These are phyloP conservation scores for Ostreobium quekettii DNA, from an alignment of 139 green algal genomes.

Conservation along the genomic window DNA sequence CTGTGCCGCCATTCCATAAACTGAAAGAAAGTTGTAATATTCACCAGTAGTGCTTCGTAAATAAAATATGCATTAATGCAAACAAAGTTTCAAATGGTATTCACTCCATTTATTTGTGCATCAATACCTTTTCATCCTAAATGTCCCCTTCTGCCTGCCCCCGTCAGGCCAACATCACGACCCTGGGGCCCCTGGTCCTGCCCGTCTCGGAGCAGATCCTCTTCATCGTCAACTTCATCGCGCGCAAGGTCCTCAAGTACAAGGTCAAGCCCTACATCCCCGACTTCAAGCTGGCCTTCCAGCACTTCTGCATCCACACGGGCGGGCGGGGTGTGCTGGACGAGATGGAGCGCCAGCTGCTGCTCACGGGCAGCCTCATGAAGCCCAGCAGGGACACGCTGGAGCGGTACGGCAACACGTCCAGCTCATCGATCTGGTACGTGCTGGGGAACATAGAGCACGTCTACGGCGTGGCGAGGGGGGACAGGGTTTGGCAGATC, in stretches of 20 bases:
- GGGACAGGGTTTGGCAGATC: slow-evolving; percentile 47
- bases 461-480: not conserved
- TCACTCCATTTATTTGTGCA: too few relatives aligned
- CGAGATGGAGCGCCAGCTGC: slow-evolving; percentile 94
- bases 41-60: too few relatives aligned
- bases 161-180: slow-evolving; percentile 92
- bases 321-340: slow-evolving; percentile 86
- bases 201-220: slow-evolving; percentile 87
- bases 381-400: slow-evolving; percentile 73
- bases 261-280: slow-evolving; percentile 82
- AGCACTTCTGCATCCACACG: slow-evolving; percentile 98
- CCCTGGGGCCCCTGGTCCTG: slow-evolving; percentile 87
- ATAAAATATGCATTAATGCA: too few relatives aligned
- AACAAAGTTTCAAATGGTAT: too few relatives aligned
- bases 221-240: slow-evolving; percentile 85
- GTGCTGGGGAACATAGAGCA: slow-evolving; percentile 14
- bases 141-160: slow-evolving; percentile 29
- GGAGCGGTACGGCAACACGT: slow-evolving; percentile 79
- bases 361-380: slow-evolving; percentile 46
- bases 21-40: too few relatives aligned
- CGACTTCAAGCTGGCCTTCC: slow-evolving; percentile 95
- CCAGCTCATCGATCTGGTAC: slow-evolving; percentile 69
- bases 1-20: too few relatives aligned
- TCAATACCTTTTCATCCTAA: too few relatives aligned
- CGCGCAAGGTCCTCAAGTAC: slow-evolving; percentile 56